Conservation (phyloP, 2,329 filamentous ascomycete genomes). For the Penicillium sp. region DNA sequence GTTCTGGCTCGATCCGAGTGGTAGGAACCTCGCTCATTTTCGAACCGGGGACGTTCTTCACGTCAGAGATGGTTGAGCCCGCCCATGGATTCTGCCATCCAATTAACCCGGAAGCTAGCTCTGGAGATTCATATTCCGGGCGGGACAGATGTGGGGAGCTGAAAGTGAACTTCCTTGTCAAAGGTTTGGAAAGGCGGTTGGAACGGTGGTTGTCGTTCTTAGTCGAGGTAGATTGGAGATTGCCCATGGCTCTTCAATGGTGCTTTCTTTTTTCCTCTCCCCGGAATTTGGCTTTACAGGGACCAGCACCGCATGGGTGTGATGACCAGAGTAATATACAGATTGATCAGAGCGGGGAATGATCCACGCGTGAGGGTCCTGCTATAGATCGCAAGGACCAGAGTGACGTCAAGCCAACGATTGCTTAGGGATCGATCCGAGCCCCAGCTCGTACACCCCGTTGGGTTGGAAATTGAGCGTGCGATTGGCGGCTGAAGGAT, state of each 20-base stretch:
- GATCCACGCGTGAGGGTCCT: neutral
- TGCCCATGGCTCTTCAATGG: conserved; percentile 33
- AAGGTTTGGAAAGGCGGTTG: conserved; percentile 40
- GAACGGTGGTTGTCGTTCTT: conserved; percentile 34
- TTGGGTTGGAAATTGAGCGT: conserved; percentile 18
- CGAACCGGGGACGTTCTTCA: conserved; percentile 10
- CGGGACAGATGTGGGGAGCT: conserved; percentile 13
- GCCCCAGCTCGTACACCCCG: conserved; percentile 19
- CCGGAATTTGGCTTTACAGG: neutral
- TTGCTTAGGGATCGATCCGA: conserved; percentile 23
- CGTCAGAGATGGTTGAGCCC: conserved; percentile 23
- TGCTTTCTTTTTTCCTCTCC: neutral
- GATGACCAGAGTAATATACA: conserved; percentile 14
- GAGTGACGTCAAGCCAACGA: conserved; percentile 26
- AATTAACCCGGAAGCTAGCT: conserved; percentile 18
- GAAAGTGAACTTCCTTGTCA: conserved; percentile 25
- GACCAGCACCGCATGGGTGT: neutral
- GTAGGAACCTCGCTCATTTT: conserved; percentile 17
- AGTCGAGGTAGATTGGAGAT: conserved; percentile 33
- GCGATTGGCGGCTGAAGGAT: conserved; percentile 23
- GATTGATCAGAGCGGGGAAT: neutral
- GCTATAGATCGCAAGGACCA: conserved; percentile 18
- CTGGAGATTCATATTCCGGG: conserved; percentile 6
- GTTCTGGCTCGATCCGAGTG: conserved; percentile 13
- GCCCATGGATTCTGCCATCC: conserved; percentile 40